These are phyloP conservation scores for Orbilia javanica DNA, from an alignment of 2,329 filamentous ascomycete species.

Conservation along the genomic window DNA sequence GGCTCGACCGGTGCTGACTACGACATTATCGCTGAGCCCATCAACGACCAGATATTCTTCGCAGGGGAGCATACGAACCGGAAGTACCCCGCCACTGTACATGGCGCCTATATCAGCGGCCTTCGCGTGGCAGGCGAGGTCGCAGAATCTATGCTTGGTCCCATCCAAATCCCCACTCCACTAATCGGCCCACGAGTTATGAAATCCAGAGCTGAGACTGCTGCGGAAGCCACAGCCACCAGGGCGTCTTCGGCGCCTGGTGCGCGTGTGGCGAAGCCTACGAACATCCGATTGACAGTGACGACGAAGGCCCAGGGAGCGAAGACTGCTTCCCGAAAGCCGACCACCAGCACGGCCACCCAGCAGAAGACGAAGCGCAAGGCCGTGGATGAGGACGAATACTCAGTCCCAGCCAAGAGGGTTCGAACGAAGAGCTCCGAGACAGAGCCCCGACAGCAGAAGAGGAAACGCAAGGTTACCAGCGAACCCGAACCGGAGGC, in stretches of 20 bases:
- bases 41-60: slow-evolving; percentile 87
- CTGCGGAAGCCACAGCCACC: neutral
- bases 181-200: slow-evolving; percentile 75
- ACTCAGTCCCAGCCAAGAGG: neutral
- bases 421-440: slow-evolving; percentile 20
- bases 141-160: slow-evolving; percentile 81
- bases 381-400: slow-evolving; percentile 58
- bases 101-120: slow-evolving; percentile 94
- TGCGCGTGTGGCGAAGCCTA: neutral
- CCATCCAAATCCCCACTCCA: slow-evolving; percentile 80
- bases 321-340: neutral
- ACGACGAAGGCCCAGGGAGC: neutral
- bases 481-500: slow-evolving; percentile 73
- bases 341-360: neutral
- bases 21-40: slow-evolving; percentile 84
- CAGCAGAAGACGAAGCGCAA: slow-evolving; percentile 54
- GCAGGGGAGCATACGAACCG: slow-evolving; percentile 96
- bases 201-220: slow-evolving; percentile 63
- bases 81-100: slow-evolving; percentile 95
- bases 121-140: slow-evolving; percentile 90
- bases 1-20: slow-evolving; percentile 88
- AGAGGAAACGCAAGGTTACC: slow-evolving; percentile 61
- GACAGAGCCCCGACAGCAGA: neutral
- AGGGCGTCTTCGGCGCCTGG: neutral
- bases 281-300: neutral